Evolutionary conservation across 177 flowering plant species (phyloP).

Genomic region (Vitis hybrid): DNA sequence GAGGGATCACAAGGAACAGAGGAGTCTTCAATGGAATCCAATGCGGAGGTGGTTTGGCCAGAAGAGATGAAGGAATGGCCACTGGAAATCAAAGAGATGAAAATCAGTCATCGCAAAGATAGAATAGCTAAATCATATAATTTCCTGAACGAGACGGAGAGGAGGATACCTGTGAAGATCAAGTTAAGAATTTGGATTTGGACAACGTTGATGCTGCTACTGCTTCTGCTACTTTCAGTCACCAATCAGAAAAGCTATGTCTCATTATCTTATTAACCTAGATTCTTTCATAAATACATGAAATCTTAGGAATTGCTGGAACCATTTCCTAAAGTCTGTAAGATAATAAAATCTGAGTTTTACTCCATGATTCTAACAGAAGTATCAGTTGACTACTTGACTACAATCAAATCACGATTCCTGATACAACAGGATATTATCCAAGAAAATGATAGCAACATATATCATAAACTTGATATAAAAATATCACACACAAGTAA

Average conservation of each 20-base stretch:
- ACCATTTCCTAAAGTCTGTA: neutral
- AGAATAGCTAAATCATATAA: neutral
- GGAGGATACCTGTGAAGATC: neutral
- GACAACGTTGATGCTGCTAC: slow-evolving; percentile 4
- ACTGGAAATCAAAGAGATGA: slow-evolving; percentile 7
- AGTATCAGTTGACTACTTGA: neutral
- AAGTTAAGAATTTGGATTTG: neutral
- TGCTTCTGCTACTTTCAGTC: slow-evolving; percentile 4
- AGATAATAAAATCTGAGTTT: neutral
- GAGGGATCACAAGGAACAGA: slow-evolving; percentile 35
- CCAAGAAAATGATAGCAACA: too few relatives aligned
- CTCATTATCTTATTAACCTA: neutral
- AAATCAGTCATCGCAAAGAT: neutral
- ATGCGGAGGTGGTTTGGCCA: slow-evolving; percentile 42
- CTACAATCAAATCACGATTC: neutral
- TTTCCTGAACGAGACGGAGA: neutral
- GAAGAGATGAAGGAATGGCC: slow-evolving; percentile 22
- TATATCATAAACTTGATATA: too few relatives aligned
- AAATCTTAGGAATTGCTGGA: too few relatives aligned
- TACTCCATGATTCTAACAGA: neutral
- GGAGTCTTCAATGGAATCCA: slow-evolving; percentile 37
- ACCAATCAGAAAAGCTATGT: neutral
- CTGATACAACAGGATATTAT: neutral
- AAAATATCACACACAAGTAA: too few relatives aligned
- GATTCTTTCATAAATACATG: neutral